phyloP scores from a whole-genome alignment of 352 stramenopile genomes.

The Globisporangium yorkense region DNA sequence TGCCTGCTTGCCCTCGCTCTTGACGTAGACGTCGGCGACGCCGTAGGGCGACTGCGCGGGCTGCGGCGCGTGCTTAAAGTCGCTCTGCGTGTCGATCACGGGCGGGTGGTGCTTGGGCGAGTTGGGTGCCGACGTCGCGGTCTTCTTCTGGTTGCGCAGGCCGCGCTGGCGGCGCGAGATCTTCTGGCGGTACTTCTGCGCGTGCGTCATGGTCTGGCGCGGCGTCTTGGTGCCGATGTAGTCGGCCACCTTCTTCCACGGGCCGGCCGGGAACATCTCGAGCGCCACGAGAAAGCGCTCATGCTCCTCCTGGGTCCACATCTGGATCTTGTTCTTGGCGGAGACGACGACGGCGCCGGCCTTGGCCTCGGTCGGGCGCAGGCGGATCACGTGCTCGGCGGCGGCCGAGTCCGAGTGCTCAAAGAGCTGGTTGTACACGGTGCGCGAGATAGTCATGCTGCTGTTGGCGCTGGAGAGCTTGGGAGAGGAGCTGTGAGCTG shows the following conservation, averaged over 20 bases:
- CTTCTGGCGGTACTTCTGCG: slow-evolving; percentile 83
- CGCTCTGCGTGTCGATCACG: slow-evolving; percentile 21
- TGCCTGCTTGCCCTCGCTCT: slow-evolving; percentile 20
- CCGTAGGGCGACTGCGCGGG: slow-evolving; percentile 36
- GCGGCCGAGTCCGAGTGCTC: slow-evolving; percentile 36
- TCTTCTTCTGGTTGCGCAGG: slow-evolving; percentile 76
- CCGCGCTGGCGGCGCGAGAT: slow-evolving; percentile 67
- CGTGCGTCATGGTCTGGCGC: slow-evolving; percentile 91
- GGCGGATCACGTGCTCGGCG: slow-evolving; percentile 54
- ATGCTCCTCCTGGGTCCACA: slow-evolving; percentile 86
- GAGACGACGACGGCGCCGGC: slow-evolving; percentile 70
- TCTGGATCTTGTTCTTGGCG: slow-evolving; percentile 80
- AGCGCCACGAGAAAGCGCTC: slow-evolving; percentile 80
- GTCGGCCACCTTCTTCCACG: slow-evolving; percentile 84
- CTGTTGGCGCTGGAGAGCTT: no score
- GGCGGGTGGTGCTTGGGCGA: slow-evolving; percentile 9
- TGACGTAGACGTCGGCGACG: slow-evolving; percentile 54
- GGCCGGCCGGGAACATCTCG: slow-evolving; percentile 78
- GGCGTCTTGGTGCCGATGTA: slow-evolving; percentile 84
- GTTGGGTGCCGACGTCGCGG: slow-evolving; percentile 3
- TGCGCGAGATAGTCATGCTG: slow-evolving; percentile 84
- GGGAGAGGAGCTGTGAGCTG: background rate
- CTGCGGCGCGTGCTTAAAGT: slow-evolving; percentile 27
- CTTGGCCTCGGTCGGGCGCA: slow-evolving; percentile 76
- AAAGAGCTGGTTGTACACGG: slow-evolving; percentile 82